These are phyloP conservation scores for Biscutella auriculata DNA, from an alignment of 441 rosid genomes.

Conservation along the genomic window DNA sequence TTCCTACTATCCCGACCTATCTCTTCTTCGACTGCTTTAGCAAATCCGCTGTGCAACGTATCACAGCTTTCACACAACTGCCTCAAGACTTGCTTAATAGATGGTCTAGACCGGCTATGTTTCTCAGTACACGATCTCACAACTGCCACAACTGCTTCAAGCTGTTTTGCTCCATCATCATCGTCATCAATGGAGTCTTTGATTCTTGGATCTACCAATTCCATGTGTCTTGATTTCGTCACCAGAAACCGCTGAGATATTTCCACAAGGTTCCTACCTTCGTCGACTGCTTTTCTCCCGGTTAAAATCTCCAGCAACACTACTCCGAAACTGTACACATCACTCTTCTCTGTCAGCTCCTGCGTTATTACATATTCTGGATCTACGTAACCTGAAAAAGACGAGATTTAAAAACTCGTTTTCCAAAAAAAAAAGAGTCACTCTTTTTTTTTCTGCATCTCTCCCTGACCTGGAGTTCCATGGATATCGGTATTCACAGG, in stretches of 20 bases:
- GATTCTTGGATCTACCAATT: conserved; percentile 57
- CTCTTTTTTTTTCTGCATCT: no score
- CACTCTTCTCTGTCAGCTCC: conserved; percentile 81
- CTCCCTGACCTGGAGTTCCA: conserved; percentile 99
- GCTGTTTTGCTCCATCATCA: no score
- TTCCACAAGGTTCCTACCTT: conserved; percentile 67
- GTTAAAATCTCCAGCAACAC: conserved; percentile 70
- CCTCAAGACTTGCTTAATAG: conserved; percentile 76
- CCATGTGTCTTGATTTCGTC: conserved; percentile 44
- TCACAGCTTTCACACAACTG: conserved; percentile 78
- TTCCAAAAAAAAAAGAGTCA: no score
- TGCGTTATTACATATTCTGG: conserved; percentile 81
- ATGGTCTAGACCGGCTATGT: conserved; percentile 74
- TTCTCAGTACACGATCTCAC: conserved; percentile 85
- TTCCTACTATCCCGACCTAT: conserved; percentile 31
- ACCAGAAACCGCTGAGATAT: conserved; percentile 46
- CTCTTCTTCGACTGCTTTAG: conserved; percentile 51
- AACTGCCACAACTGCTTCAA: conserved; percentile 45
- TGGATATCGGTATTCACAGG: conserved; percentile 74
- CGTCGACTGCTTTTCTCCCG: conserved; percentile 61
- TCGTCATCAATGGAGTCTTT: conserved; percentile 48
- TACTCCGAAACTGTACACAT: conserved; percentile 80
- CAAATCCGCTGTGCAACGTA: conserved; percentile 60
- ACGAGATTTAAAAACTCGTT: no score
- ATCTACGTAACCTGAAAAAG: conserved; percentile 94